Evolutionary conservation across 2,329 filamentous ascomycete species (phyloP), one percentile per base, ranked within the genome.

Genomic region (Raffaelea ambrosiae): DNA sequence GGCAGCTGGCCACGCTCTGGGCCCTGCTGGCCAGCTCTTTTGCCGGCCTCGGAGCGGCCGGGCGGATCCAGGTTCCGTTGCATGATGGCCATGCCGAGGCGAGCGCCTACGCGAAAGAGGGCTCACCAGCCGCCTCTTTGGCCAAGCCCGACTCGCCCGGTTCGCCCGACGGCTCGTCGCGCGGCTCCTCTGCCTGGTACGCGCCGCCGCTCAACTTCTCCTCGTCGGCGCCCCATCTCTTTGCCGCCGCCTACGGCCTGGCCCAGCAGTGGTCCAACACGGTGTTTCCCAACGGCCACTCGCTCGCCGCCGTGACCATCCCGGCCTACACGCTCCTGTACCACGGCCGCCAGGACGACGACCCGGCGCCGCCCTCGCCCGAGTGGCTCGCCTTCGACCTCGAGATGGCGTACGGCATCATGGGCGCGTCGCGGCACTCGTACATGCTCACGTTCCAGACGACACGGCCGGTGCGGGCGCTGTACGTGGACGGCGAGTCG

Each of bases 341-440:
- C 58, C 73, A 76, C 56, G 72, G 72, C 13, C 59, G 71, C 10
- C 44, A 31, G n/a, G 48, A 31, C 3, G 40, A 46, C 18, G 46
- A 39, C 11, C 26, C 19, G 8, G 20, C 3, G 5, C 51, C 63
- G 4, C 66, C 71, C 3, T 66, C 69, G 16, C 72, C 71, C 13
- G 73, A 76, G 58, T 76, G 72, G 71, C 59, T 76, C 20, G 69
- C 72, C 5, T 70, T 76, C 52, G 73, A 76, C 55, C 60, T 71
- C 55, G 71, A 70, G 48, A 76, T 75, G 72, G 64, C 70, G n/a
- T 76, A 76, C 53, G 69, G 68, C 5, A 75, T 76, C 51, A 74
- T 73, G 66, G 72, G 72, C 19, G 60, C 59, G 1, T 60, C 62
- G 21, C 61, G 65, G 31, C 58, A 68, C 44, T 70, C 68, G 9